phyloP scores from a whole-genome alignment of 768 basidiomycete genomes.

The Boletus reticuloceps region DNA sequence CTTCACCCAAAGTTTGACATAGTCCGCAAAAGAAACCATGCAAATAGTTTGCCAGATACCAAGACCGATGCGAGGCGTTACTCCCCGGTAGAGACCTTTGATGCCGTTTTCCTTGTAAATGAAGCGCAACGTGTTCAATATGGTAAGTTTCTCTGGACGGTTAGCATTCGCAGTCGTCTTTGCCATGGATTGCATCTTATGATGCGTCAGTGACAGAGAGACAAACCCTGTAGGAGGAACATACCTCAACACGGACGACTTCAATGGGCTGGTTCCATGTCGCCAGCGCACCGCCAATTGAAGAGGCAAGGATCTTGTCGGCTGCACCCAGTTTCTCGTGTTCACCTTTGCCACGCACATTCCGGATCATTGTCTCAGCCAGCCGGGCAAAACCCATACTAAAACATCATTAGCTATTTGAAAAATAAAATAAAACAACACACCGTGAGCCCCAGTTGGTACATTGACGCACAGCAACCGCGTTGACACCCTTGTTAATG shows the following conservation, averaged over 20 bases:
- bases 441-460: conserved; percentile 93
- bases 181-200: conserved; percentile 98
- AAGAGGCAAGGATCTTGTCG: conserved; percentile 88
- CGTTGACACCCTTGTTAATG: conserved; percentile 99
- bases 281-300: conserved; percentile 90
- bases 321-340: conserved; percentile 66
- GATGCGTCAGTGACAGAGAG: conserved; percentile 3
- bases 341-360: conserved; percentile 74
- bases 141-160: conserved; percentile 89
- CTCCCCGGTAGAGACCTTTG: conserved; percentile 95
- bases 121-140: conserved; percentile 87
- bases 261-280: conserved; percentile 99
- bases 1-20: conserved; percentile 86
- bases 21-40: conserved; percentile 98
- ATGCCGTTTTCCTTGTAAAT: conserved; percentile 97
- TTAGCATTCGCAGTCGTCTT: conserved; percentile 69
- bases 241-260: conserved; percentile 92
- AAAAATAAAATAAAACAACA: conserved; percentile 17
- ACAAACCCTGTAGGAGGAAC: not conserved
- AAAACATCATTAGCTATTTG: conserved; percentile 7
- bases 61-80: conserved; percentile 93
- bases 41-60: conserved; percentile 98
- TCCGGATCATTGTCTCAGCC: conserved; percentile 78
- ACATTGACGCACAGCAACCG: conserved; percentile 87
- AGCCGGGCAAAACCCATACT: conserved; percentile 97